Percentiles rank a stretch among this genome's conserved stretches.
phyloP scores from a whole-genome alignment of 2,329 filamentous ascomycete species.

The Pyricularia sp. region DNA sequence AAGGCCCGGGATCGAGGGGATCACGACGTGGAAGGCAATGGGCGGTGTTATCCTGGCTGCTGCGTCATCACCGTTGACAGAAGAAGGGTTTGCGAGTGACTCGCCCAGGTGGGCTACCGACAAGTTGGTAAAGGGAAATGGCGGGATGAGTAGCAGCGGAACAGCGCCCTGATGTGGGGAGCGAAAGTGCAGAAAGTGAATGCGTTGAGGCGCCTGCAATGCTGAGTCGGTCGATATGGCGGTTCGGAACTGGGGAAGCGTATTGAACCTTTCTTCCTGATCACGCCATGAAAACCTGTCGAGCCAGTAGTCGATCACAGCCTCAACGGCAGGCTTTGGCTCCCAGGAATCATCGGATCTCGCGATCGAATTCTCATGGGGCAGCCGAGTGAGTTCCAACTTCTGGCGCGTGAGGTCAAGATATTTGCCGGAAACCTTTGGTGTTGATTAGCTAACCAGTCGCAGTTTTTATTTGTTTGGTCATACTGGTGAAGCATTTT shows the following conservation, averaged over 20 bases:
- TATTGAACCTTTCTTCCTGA: conserved; percentile 45
- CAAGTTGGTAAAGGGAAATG: conserved; percentile 52
- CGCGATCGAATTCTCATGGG: conserved; percentile 39
- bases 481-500: not conserved
- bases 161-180: conserved; percentile 41
- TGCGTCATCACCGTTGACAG: conserved; percentile 20
- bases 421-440: conserved; percentile 52
- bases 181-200: conserved; percentile 52
- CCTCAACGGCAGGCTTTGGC: conserved; percentile 48
- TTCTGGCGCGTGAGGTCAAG: conserved; percentile 55
- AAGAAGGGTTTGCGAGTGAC: conserved; percentile 38
- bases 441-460: not conserved
- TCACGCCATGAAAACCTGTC: conserved; percentile 53
- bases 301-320: conserved; percentile 53
- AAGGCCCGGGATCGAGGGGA: conserved; percentile 51
- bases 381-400: conserved; percentile 51
- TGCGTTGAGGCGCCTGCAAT: conserved; percentile 23
- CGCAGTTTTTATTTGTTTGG: not conserved
- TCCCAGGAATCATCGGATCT: conserved; percentile 41
- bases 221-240: conserved; percentile 27
- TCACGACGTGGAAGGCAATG: conserved; percentile 49
- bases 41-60: not conserved
- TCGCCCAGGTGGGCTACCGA: conserved; percentile 43
- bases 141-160: conserved; percentile 51
- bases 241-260: conserved; percentile 52